Percentiles rank a stretch among this genome's conserved stretches.
These are phyloP conservation scores for Cryptomeria japonica DNA, from an alignment of 75 land plant species.

Conservation along the genomic window DNA sequence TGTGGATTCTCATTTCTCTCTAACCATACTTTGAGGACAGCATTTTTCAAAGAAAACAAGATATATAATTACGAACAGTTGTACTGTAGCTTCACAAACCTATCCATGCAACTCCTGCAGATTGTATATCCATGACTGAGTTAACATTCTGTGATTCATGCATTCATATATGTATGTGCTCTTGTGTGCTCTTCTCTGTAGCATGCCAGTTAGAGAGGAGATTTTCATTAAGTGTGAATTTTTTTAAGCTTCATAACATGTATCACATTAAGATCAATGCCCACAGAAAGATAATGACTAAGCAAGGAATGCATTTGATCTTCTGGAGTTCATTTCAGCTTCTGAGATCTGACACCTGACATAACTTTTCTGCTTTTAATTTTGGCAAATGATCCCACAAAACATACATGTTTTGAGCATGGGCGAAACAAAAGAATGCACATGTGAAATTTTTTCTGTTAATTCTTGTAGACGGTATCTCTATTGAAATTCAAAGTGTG, in stretches of 20 bases:
- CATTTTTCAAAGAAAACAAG: not conserved
- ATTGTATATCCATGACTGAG: not conserved
- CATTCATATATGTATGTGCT: not conserved
- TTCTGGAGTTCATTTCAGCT: not conserved
- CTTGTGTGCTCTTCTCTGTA: not conserved
- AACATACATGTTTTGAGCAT: not conserved
- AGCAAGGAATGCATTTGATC: not conserved
- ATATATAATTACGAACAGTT: not conserved
- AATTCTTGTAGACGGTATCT: not conserved
- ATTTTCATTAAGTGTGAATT: not conserved
- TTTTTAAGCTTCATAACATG: not conserved
- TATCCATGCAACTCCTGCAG: not conserved
- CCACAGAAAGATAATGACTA: not conserved
- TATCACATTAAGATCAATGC: not conserved
- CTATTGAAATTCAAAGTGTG: not conserved
- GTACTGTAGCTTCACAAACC: not conserved
- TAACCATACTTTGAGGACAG: not conserved
- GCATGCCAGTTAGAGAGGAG: not conserved
- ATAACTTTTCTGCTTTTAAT: not conserved
- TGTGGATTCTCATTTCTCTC: not conserved
- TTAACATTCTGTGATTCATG: not conserved
- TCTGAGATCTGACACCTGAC: constrained; percentile 3
- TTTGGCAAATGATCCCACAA: not conserved
- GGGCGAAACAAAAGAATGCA: not conserved
- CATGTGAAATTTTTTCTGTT: not conserved